Base-by-base conservation (phyloP, 805 yeast genomes). In the Wickerhamiella siamensis region DNA sequence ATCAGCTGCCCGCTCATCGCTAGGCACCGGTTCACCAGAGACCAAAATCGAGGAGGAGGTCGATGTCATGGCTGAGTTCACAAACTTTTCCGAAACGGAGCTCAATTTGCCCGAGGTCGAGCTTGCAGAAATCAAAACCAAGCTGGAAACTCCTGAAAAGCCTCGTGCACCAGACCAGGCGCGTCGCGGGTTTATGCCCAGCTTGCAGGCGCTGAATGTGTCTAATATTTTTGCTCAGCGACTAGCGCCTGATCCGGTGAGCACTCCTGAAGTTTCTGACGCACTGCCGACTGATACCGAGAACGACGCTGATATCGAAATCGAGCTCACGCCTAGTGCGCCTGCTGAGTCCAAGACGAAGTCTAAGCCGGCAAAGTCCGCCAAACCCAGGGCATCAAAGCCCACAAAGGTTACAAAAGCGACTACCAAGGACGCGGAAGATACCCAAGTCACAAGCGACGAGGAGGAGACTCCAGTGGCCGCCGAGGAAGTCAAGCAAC, bases 131-230 rank as follows among this genome's bases (percentile, higher is more conserved):
- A 4, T 36, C 29, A 8, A 33, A 24, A n/a, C 20, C 36, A 35
- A 40, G 35, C 19, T 34, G 16, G 37, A 34, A 4, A 17, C 26
- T 26, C 22, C 9, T n/a, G 33, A 31, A n/a, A 14, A 12, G n/a
- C 18, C 33, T 15, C 18, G 18, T 6, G 33, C 6, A 6, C 8
- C n/a, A 9, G 9, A 5, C n/a, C 15, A 12, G n/a, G 31, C 12
- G 12, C 41, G 36, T 16, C 47, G 49, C 31, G 51, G 48, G 12
- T 49, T 47, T 33, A 40, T 48, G 35, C 51, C 52, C 10, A 43
- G 45, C 36, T 32, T 48, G 17, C 17, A 34, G 18, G 47, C 38
- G 22, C 36, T 50, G 43, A 29, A 42, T 14, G 48, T 39, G 9
- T 44, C 51, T 31, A 41, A 41, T 20, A 42, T 38, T 12, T 50